A percentile compares a stretch with the other conserved stretches of the same genome.
These are phyloP conservation scores for Hyphodiscus hymeniophilus DNA, from an alignment of 495 filamentous ascomycete species.

Conservation along the genomic window DNA sequence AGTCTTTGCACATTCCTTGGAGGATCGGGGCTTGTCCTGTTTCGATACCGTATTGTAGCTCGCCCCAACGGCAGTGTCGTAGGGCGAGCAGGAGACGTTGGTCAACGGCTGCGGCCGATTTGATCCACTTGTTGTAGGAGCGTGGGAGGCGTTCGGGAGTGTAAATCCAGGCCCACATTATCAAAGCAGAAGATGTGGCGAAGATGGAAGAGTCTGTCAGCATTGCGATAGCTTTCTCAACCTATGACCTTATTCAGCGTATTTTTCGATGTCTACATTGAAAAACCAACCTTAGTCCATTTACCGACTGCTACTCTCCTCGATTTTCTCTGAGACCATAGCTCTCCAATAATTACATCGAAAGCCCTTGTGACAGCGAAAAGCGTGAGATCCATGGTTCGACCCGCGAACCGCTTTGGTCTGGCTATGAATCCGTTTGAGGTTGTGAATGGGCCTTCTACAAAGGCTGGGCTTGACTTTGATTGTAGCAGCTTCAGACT, in stretches of 20 bases:
- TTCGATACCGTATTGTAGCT: constrained; percentile 68
- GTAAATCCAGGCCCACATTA: constrained; percentile 91
- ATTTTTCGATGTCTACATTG: background rate
- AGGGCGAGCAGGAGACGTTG: constrained; percentile 66
- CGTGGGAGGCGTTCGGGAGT: constrained; percentile 56
- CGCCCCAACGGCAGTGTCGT: constrained; percentile 52
- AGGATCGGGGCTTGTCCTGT: constrained; percentile 67
- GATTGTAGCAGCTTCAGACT: constrained; percentile 38
- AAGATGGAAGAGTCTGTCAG: constrained; percentile 67
- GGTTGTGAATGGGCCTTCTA: constrained; percentile 23
- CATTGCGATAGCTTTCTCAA: constrained; percentile 42
- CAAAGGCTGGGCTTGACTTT: constrained; percentile 34
- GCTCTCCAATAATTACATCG: constrained; percentile 58
- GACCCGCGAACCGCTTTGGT: constrained; percentile 50
- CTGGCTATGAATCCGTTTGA: constrained; percentile 19
- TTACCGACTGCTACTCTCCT: constrained; percentile 29
- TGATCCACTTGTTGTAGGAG: constrained; percentile 83
- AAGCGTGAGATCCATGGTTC: constrained; percentile 79
- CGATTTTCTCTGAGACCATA: constrained; percentile 48
- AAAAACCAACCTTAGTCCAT: constrained; percentile 37
- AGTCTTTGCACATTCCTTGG: constrained; percentile 67
- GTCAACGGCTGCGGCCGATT: constrained; percentile 71
- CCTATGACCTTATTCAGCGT: constrained; percentile 7
- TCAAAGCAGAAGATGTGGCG: constrained; percentile 62
- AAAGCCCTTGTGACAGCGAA: constrained; percentile 70